A percentile compares a stretch with the other conserved stretches of the same genome.
Evolutionary conservation across 1,284 basidiomycete genomes (phyloP).

Genomic region (Ustilago bromivora): DNA sequence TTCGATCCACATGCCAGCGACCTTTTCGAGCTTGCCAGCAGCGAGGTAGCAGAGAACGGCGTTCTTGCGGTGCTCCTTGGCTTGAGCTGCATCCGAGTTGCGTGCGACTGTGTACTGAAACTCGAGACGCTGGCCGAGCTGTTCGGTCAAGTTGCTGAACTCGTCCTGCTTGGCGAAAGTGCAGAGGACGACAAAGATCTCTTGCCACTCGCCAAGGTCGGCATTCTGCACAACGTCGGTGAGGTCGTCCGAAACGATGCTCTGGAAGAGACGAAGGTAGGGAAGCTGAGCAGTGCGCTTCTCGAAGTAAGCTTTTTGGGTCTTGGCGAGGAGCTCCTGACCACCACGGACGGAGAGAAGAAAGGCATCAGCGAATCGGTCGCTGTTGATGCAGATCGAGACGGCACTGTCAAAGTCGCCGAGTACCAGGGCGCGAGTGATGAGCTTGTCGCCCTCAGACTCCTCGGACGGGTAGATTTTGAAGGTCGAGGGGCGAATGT

Average conservation of each 20-base stretch:
- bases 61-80: constrained; percentile 81
- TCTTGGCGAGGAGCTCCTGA: constrained; percentile 85
- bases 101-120: constrained; percentile 76
- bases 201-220: constrained; percentile 93
- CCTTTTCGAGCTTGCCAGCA: constrained; percentile 86
- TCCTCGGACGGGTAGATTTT: constrained; percentile 90
- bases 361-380: constrained; percentile 93
- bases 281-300: constrained; percentile 81
- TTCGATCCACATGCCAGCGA: constrained; percentile 92
- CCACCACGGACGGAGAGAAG: constrained; percentile 92
- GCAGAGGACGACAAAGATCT: constrained; percentile 96
- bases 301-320: constrained; percentile 94
- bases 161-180: constrained; percentile 90
- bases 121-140: constrained; percentile 90
- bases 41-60: constrained; percentile 90
- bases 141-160: constrained; percentile 87
- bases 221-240: constrained; percentile 95
- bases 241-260: constrained; percentile 91
- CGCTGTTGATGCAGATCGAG: constrained; percentile 86
- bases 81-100: constrained; percentile 61
- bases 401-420: constrained; percentile 96
- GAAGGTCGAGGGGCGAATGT: constrained; percentile 78
- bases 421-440: constrained; percentile 92
- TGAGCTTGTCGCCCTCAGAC: constrained; percentile 85
- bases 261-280: constrained; percentile 94